phyloP scores from a whole-genome alignment of 129 eudicot genomes.

The Sambucus nigra region DNA sequence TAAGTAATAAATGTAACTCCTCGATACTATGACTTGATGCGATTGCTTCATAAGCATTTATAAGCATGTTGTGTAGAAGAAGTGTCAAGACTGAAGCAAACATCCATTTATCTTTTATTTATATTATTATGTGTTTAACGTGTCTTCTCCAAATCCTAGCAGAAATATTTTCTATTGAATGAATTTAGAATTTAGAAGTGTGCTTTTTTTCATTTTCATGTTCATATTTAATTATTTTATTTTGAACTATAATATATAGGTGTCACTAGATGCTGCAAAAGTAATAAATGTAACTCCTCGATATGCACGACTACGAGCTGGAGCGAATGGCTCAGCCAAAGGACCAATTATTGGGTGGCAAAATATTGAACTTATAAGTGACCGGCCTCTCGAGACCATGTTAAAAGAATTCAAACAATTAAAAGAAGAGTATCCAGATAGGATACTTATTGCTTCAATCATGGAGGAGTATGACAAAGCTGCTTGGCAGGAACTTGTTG shows the following conservation, averaged over 20 bases:
- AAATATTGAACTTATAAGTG: conserved; percentile 93
- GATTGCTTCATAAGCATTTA: not conserved
- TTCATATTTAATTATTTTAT: conserved; percentile 10
- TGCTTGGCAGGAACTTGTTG: conserved; percentile 95
- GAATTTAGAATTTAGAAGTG: not conserved
- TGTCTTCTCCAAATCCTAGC: not conserved
- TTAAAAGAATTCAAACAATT: conserved; percentile 73
- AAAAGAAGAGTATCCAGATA: conserved; percentile 90
- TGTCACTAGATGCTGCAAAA: conserved; percentile 86
- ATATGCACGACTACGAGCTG: conserved; percentile 81
- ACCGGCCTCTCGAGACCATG: conserved; percentile 93
- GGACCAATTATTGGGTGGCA: conserved; percentile 95
- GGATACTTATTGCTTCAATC: conserved; percentile 92
- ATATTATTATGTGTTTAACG: not conserved
- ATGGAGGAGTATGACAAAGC: conserved; percentile 97
- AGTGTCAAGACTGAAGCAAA: not conserved
- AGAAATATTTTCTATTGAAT: too few relatives aligned
- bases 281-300: conserved; percentile 94
- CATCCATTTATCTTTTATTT: not conserved
- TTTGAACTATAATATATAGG: conserved; percentile 30
- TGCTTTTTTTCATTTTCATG: not conserved
- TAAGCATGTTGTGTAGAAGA: not conserved
- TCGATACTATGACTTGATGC: conserved; percentile 24
- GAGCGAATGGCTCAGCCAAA: conserved; percentile 78
- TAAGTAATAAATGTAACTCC: conserved; percentile 95